Evolutionary conservation across 257 asterid genomes (phyloP), one percentile per base, ranked within the genome.

Genomic region (Nicotiana obtusifolia): DNA sequence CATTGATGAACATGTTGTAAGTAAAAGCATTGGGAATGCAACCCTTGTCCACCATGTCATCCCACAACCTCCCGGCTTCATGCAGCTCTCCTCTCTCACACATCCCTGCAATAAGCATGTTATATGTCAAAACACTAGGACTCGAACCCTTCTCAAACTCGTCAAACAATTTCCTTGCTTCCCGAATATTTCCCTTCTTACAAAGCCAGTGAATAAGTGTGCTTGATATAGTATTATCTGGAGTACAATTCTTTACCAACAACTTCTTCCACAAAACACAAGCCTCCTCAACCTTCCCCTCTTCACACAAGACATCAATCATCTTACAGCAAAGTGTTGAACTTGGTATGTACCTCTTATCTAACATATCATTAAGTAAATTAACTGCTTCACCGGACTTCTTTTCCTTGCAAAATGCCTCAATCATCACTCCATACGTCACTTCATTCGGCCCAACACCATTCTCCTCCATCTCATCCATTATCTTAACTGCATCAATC

Each of bases 21-120:
- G 98, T 93, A 84, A 93, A 91, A 24, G 93, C 88, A 90, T 91
- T 92, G n/a, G 98, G 97, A 44, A 80, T 76, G 69, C 94, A 91
- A 7, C 93, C 93, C 83, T 89, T 90, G 78, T 90, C 95, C 79
- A 92, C 92, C 99, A 95, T 92, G 78, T 92, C 91, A 85, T 95
- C 99, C 99, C 98, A 95, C 69, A 95, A 86, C 86, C 93, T 92
- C 78, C 97, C 99, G 19, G 97, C 99, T 83, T 95, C 98, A 77
- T 88, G 84, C 83, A 95, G 78, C 86, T 93, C 94, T 83, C 98
- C 99, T 57, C 53, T 84, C 61, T 91, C 98, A 68, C 98, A 94
- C 99, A 95, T 87, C 41, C 98, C 96, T 0, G 95, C 93, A 83
- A 95, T 93, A 53, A 95, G 97, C 53, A 85, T 86, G 84, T 95